Evolutionary conservation across 2,329 filamentous ascomycete genomes (phyloP).

Genomic region (Venturiaceae sp.): DNA sequence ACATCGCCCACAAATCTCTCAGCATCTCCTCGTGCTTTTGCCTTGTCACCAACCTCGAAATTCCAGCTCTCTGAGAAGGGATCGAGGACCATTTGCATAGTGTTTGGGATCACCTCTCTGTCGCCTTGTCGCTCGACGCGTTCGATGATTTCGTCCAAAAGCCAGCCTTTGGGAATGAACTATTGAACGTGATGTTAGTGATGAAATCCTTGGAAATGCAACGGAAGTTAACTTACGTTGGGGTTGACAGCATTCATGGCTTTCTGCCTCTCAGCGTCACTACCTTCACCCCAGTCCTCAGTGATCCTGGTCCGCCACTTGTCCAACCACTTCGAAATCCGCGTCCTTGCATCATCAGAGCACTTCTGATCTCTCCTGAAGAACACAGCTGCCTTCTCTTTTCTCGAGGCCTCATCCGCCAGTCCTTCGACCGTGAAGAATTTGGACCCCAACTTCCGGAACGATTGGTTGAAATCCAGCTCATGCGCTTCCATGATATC

Average conservation of each 20-base stretch:
- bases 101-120: slow-evolving; percentile 61
- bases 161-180: slow-evolving; percentile 84
- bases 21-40: slow-evolving; percentile 34
- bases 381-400: slow-evolving; percentile 60
- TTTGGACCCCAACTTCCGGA: slow-evolving; percentile 60
- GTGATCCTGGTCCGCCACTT: slow-evolving; percentile 62
- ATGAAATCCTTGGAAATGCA: background rate
- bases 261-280: slow-evolving; percentile 50
- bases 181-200: slow-evolving; percentile 15
- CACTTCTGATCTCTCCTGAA: slow-evolving; percentile 64
- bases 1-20: slow-evolving; percentile 78
- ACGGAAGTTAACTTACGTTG: slow-evolving; percentile 40
- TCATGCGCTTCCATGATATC: slow-evolving; percentile 74
- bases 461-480: slow-evolving; percentile 91
- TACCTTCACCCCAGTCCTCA: slow-evolving; percentile 63
- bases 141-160: slow-evolving; percentile 86
- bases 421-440: slow-evolving; percentile 52
- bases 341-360: slow-evolving; percentile 51
- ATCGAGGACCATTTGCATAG: slow-evolving; percentile 74
- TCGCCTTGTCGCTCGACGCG: slow-evolving; percentile 80
- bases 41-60: slow-evolving; percentile 50
- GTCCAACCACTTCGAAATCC: slow-evolving; percentile 71
- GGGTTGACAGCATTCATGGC: slow-evolving; percentile 86
- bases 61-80: slow-evolving; percentile 78
- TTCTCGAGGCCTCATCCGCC: slow-evolving; percentile 52